Base-by-base conservation (phyloP, 805 yeast genomes). In the Metschnikowia henanensis region DNA sequence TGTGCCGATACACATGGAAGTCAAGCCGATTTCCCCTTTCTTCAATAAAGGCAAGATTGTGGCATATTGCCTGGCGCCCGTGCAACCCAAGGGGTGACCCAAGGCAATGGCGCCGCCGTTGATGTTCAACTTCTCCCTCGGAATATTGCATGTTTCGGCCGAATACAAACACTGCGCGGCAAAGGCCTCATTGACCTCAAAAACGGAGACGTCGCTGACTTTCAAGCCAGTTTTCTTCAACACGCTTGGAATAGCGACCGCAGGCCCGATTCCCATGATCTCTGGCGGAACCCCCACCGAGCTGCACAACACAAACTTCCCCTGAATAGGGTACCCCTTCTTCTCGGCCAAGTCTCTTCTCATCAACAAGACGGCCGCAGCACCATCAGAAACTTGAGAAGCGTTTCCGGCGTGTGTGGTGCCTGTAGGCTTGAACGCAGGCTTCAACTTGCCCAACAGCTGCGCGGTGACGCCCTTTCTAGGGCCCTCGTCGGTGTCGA, bases 211-310 rank as follows among this genome's bases (percentile, higher is more conserved):
- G 56, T 90, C 96, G 37, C 77, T 75, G 22, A 78, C 73, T 6
- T 74, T 67, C 47, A 91, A 64, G 29, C 84, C 83, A 41, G 72
- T 56, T 59, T 79, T 80, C 63, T 76, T 72, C 53, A 92, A 77
- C 16, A 88, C 83, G 43, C 77, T 79, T 49, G 99, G 98, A 58
- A 92, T 91, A 47, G 98, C 99, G 57, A 78, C 81, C 21, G 96
- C 97, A 46, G 99, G 99, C 34, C 98, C 99, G 57, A 92, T 82
- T 46, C 98, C 99, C 99, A 92, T 92, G 49, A 91, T 80, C 68
- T 89, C 95, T 18, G 97, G 97, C 43, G 97, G 96, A 35, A 91
- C 97, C 57, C 99, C 99, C 44, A 86, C 92, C 31, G 83, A 73
- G 54, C 84, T 79, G 59, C 87, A 83, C 55, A 83, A 84, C 50